Evolutionary conservation across 2,329 filamentous ascomycete species (phyloP), one percentile per base, ranked within the genome.

Genomic region (Clarireedia sp.): DNA sequence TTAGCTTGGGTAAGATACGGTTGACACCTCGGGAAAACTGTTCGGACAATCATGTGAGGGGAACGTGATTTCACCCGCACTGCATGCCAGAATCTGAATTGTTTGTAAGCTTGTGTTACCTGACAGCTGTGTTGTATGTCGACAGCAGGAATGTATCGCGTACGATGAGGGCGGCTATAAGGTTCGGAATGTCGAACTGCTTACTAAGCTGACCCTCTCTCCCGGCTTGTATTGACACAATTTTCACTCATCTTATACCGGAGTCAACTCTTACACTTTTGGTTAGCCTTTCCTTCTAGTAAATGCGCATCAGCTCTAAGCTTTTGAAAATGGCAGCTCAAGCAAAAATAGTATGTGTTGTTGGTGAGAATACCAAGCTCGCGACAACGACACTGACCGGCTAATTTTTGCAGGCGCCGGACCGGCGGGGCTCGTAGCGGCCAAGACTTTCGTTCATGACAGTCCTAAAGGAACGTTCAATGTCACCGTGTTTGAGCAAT

Each of bases 371-470:
- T 36, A 41, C 23, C 21, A 16, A 43, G 17, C 40, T 19, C 29
- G 8, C 16, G 2, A 8, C 19, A 21, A n/a, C n/a, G 23, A 48
- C 43, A 5, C n/a, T 24, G 19, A 23, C n/a, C 60, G 8, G 24
- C 38, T 56, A 36, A 51, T 26, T 1, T 24, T 43, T n/a, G 24
- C 2, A 87, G 85, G 85, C 51, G 85, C 83, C 53, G 85, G 85
- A 1, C 85, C 85, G 10, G 82, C 85, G 1, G 85, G 84, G 37
- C 77, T 88, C 21, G 81, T 84, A 16, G 82, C 83, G 9, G 85
- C 85, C 62, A 94, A 92, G 71, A 86, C 84, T 0, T 75, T 94
- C 26, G 75, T 90, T 59, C 75, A 83, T 70, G 76, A 82, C 65
- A 74, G 74, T 33, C 74, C 79, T 0, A 68, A 70, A 2, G 75